Percentiles rank a stretch among this genome's conserved stretches.
Conservation (phyloP, 1,284 basidiomycete species). For the Pulchroboletus neoregius region DNA sequence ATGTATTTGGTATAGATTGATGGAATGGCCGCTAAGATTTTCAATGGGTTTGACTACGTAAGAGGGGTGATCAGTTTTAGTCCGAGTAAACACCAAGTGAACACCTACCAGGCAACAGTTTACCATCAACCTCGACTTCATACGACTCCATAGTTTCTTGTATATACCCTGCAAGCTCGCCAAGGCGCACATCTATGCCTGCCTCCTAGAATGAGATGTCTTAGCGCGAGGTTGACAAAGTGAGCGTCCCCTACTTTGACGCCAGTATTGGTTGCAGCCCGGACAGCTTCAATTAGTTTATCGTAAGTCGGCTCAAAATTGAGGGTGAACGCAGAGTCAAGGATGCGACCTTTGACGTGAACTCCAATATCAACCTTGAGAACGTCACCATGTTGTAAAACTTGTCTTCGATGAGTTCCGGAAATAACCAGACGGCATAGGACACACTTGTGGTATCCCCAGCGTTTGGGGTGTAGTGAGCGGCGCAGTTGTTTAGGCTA, state of each 20-base stretch:
- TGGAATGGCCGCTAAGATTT: slow-evolving; percentile 90
- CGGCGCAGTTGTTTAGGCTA: slow-evolving; percentile 91
- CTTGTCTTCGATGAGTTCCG: slow-evolving; percentile 38
- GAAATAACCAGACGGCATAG: slow-evolving; percentile 7
- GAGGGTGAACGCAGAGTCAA: slow-evolving; percentile 96
- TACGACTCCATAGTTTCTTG: slow-evolving; percentile 99
- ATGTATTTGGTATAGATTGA: slow-evolving; percentile 87
- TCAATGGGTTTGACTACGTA: slow-evolving; percentile 81
- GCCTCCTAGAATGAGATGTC: slow-evolving; percentile 65
- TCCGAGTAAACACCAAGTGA: neutral
- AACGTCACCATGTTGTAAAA: slow-evolving; percentile 81
- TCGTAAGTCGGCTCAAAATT: slow-evolving; percentile 89
- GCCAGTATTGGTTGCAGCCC: slow-evolving; percentile 91
- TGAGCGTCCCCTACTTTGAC: slow-evolving; percentile 51
- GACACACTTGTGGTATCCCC: slow-evolving; percentile 81
- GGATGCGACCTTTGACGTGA: slow-evolving; percentile 91
- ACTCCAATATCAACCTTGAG: slow-evolving; percentile 98
- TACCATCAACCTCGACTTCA: slow-evolving; percentile 89
- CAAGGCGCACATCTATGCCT: slow-evolving; percentile 93
- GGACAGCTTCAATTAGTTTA: slow-evolving; percentile 85
- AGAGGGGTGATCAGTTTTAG: slow-evolving; percentile 1
- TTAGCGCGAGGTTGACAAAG: slow-evolving; percentile 13
- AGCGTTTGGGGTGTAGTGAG: slow-evolving; percentile 96
- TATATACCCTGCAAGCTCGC: slow-evolving; percentile 88
- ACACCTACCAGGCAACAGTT: slow-evolving; percentile 74